Evolutionary conservation across 495 filamentous ascomycete species (phyloP), one percentile per base, ranked within the genome.

Genomic region (Hypomontagnella monticulosa): DNA sequence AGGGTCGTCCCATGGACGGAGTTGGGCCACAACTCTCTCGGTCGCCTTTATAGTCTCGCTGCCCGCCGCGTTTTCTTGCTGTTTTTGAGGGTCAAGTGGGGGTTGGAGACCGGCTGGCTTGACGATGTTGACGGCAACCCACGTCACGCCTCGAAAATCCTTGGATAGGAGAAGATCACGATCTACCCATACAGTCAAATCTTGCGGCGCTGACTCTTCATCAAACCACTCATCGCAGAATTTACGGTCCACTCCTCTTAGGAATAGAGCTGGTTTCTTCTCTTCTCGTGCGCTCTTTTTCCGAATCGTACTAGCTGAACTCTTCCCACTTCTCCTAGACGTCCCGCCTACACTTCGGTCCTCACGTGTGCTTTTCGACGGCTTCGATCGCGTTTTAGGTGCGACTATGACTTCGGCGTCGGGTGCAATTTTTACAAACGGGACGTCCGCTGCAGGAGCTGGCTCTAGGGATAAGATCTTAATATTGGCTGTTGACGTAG

Each of bases 391-490:
- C 0, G 76, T 88, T 75, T 99, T 99, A 0, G 95, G 95, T 3
- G 95, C 94, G 19, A 99, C 96, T 58, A 97, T 93, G 48, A 98
- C 93, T 76, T 99, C 95, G 16, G 92, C 94, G 72, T 98, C 93
- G 0, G 93, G 89, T 0, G 91, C 88, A 57, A 99, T 91, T 77
- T 96, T 97, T 23, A 93, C 93, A 72, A 97, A 97, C 2, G 90
- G 84, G 5, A 88, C 86, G 16, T 87, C 84, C 2, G 84, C 80
- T 32, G 91, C 72, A 2, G 86, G 87, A n/a, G 88, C 79, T 2
- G 93, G 93, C 7, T 84, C 85, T 20, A 97, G 79, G 32, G 93
- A 92, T 6, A 90, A 88, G 34, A 97, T 81, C 34, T 89, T 85
- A 57, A 99, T 92, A 74, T 92, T 97, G 4, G 95, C 95, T 4